Base-by-base conservation (phyloP, 208 protist species). In the Herpetomonas samuelpessoai region DNA sequence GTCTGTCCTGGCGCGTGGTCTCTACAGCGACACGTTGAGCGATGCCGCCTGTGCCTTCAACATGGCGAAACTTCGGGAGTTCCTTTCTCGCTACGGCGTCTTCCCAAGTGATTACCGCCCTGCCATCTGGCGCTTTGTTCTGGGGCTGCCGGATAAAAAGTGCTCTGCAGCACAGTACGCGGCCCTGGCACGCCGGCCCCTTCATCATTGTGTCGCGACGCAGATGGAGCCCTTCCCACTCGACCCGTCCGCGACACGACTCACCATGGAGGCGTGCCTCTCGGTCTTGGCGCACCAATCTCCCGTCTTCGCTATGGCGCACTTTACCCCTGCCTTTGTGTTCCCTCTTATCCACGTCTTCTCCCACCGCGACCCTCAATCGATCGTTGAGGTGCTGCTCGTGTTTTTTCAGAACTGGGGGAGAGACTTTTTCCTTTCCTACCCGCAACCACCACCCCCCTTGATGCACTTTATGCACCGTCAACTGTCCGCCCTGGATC, bases 321-420 rank as follows among this genome's bases (percentile, higher is more conserved):
- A 71, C 24, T 95, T 86, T 62, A 38, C 95, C 9, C 91, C 91
- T 0, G 77, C 81, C 27, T 61, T 95, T 31, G 68, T 93, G 6
- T 97, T 82, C 62, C 88, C 91, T 1, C 71, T 95, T 31, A 53
- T 62, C 14, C 64, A 91, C 30, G 67, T 93, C 21, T 96, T 71
- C 46, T 39, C 62, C 9, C 41, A 75, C 7, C 47, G 59, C 45
- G 88, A 95, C 27, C 61, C 78, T 51, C 85, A 95, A 71, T 62
- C 69, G 1, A 55, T 81, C 0, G 79, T 95, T 6, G 88, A 97
- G 61, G 48, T 85, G 10, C 51, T 79, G 25, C 63, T 97, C 35
- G 38, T 76, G 1, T 80, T 93, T 41, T 79, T 95, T 28, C 66
- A 44, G 7, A 97, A 97, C 58, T 92, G 86, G 86, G 87, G 89